Evolutionary conservation across 352 stramenopile genomes (phyloP), one percentile per base, ranked within the genome.

Genomic region (Globisporangium nodosum): DNA sequence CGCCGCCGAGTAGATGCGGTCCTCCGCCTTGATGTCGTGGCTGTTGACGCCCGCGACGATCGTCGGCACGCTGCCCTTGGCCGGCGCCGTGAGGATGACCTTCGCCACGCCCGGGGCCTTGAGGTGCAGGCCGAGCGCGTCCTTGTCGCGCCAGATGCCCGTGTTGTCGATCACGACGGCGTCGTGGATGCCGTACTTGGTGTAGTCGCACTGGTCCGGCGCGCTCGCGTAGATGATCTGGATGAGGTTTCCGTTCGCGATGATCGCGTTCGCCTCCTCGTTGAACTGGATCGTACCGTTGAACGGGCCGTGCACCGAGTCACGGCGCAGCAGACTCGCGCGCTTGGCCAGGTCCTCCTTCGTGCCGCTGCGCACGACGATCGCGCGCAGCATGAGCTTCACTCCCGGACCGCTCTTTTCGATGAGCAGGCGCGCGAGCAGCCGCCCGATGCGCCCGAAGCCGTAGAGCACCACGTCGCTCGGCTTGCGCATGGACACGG

Each of bases 161-260:
- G 88, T 96, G 72, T 94, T 94, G 64, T 96, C 88, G 61, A 96
- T 88, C n/a, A 96, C 85, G 45, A 96, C 82, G 31, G 87, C 86
- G 60, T 96, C 70, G 50, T 90, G 62, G 64, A 96, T 96, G 61
- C 83, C 85, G 62, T 93, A 90, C 64, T 88, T 71, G 11, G 81
- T 88, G 72, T 94, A 96, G 69, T 93, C 85, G 53, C 86, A 90
- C 61, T 94, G 90, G 68, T 94, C 85, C 1, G 87, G 85, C 43
- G 72, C 73, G 27, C 88, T 78, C 58, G 81, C 79, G 71, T 93
- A 90, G 63, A 92, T 94, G 63, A 94, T 86, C 61, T 93, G 85
- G 59, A 96, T 95, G 43, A 90, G 67, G 63, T 96, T 93, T 46
- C 81, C 84, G 57, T 94, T 92, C 31, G 83, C 85, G 53, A 96